Percentiles rank a stretch among this genome's conserved stretches.
These are phyloP conservation scores for Suillus hirtellus DNA, from an alignment of 768 basidiomycete species.

Conservation along the genomic window DNA sequence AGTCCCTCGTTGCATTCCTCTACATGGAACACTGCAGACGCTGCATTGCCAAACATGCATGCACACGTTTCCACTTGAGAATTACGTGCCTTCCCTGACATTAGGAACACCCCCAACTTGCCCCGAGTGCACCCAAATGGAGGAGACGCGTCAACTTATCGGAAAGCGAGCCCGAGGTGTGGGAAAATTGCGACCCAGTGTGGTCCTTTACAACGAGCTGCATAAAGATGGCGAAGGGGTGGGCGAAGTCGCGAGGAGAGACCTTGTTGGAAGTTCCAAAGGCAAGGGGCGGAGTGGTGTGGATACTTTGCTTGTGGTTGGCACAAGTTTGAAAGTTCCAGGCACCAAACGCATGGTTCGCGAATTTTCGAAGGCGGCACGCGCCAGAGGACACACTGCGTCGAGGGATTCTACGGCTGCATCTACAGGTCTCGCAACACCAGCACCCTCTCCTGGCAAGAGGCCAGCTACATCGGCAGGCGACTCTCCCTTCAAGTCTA, in stretches of 20 bases:
- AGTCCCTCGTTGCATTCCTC: conserved; percentile 81
- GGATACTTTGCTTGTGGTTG: conserved; percentile 85
- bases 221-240: conserved; percentile 88
- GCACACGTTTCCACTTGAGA: conserved; percentile 63
- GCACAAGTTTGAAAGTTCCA: conserved; percentile 85
- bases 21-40: conserved; percentile 82
- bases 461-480: conserved; percentile 41
- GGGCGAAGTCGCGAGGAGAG: conserved; percentile 79
- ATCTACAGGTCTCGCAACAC: conserved; percentile 37
- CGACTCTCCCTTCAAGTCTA: conserved; percentile 57
- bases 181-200: conserved; percentile 80
- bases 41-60: conserved; percentile 84
- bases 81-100: conserved; percentile 59
- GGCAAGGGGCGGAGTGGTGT: conserved; percentile 72
- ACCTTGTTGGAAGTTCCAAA: conserved; percentile 70
- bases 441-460: conserved; percentile 50
- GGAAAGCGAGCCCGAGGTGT: conserved; percentile 81
- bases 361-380: conserved; percentile 81
- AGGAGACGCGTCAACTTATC: conserved; percentile 66
- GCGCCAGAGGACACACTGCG: conserved; percentile 44
- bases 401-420: conserved; percentile 32
- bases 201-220: conserved; percentile 87
- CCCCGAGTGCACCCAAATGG: conserved; percentile 73
- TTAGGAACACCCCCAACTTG: conserved; percentile 71
- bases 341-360: conserved; percentile 91